phyloP scores from a whole-genome alignment of 192 early-diverging fungal genomes.

The Coemansia asiatica region DNA sequence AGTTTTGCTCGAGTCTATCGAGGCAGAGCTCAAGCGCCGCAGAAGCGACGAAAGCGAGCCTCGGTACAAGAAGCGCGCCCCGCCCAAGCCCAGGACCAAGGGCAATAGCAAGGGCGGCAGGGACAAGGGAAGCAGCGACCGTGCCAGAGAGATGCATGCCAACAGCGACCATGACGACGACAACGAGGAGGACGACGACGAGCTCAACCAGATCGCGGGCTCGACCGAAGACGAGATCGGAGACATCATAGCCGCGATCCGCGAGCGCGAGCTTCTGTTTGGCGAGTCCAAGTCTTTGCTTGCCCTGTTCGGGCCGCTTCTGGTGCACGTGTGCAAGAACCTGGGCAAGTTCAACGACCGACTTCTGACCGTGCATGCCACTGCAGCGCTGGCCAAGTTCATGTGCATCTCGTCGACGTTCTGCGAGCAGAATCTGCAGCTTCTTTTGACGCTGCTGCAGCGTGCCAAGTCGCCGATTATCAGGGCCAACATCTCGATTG shows the following conservation, averaged over 20 bases:
- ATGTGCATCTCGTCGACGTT: conserved; percentile 97
- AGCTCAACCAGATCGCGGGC: conserved; percentile 90
- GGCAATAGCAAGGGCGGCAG: conserved; percentile 35
- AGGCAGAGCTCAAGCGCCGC: conserved; percentile 88
- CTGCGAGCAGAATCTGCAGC: conserved; percentile 88
- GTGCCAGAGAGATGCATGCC: conserved; percentile 13
- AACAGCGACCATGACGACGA: conserved; percentile 24
- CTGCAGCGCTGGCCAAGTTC: conserved; percentile 88
- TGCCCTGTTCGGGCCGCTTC: conserved; percentile 75
- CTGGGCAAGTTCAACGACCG: conserved; percentile 79
- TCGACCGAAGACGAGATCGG: conserved; percentile 94
- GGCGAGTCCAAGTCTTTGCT: conserved; percentile 73
- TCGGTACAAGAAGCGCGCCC: conserved; percentile 40
- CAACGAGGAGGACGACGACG: conserved; percentile 71
- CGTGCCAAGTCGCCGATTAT: conserved; percentile 81
- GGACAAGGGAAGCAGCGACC: conserved; percentile 12
- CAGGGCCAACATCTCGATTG: conserved; percentile 93
- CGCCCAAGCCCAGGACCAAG: conserved; percentile 13
- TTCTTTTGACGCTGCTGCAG: conserved; percentile 88
- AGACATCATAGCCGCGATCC: conserved; percentile 80
- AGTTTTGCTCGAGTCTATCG: conserved; percentile 91
- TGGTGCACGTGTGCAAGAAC: conserved; percentile 78
- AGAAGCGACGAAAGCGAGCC: conserved; percentile 51
- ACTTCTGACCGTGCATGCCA: conserved; percentile 84
- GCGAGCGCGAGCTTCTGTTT: conserved; percentile 90